phyloP scores from a whole-genome alignment of 2,329 filamentous ascomycete genomes.

The Furcasterigmium sp. region DNA sequence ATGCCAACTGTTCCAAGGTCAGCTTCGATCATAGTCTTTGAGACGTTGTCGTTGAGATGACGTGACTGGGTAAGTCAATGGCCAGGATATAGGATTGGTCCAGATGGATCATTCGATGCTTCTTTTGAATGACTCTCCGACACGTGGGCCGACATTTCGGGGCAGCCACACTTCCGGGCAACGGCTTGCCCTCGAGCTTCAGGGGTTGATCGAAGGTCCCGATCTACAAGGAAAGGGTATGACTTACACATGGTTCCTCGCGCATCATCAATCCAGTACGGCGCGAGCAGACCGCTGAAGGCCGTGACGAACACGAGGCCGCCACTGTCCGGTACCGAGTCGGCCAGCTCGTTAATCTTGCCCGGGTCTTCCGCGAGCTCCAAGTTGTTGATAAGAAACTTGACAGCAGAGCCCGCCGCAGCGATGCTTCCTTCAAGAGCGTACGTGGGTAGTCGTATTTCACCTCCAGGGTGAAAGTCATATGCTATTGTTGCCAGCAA shows the following conservation, averaged over 20 bases:
- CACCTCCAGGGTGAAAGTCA: slow-evolving; percentile 53
- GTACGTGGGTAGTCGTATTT: slow-evolving; percentile 58
- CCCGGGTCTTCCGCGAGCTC: slow-evolving; percentile 49
- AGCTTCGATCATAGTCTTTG: too few relatives aligned
- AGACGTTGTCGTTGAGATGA: too few relatives aligned
- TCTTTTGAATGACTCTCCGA: too few relatives aligned
- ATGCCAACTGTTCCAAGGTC: slow-evolving; percentile 58
- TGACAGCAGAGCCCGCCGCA: slow-evolving; percentile 69
- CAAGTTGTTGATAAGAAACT: slow-evolving; percentile 64
- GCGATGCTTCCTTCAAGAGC: slow-evolving; percentile 81
- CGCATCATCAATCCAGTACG: slow-evolving; percentile 92
- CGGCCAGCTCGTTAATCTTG: slow-evolving; percentile 45
- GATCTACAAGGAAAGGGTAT: not conserved
- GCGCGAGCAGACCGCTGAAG: slow-evolving; percentile 85
- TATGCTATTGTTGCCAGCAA: slow-evolving; percentile 84
- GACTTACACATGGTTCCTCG: slow-evolving; percentile 73
- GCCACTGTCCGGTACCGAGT: slow-evolving; percentile 63
- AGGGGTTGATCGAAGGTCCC: too few relatives aligned
- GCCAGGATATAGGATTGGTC: too few relatives aligned
- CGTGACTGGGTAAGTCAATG: too few relatives aligned
- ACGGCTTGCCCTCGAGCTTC: too few relatives aligned
- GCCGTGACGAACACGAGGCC: slow-evolving; percentile 85
- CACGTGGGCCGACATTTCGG: too few relatives aligned
- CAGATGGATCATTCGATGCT: too few relatives aligned
- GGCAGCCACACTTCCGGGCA: too few relatives aligned